Evolutionary conservation across 148 eudicot genomes (phyloP).

Genomic region (Oxyria digyna): DNA sequence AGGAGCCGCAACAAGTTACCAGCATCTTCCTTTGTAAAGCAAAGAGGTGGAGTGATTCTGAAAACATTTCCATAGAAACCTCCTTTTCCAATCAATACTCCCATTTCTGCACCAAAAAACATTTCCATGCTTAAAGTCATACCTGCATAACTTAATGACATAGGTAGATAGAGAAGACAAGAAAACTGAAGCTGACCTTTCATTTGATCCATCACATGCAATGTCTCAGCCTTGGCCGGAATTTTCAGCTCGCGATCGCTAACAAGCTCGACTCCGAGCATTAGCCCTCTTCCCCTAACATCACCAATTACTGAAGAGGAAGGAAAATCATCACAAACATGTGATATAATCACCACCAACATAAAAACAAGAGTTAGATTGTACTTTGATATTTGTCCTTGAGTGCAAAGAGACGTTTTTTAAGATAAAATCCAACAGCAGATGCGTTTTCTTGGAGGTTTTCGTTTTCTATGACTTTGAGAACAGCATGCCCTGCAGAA

Average conservation of each 20-base stretch:
- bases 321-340: neutral
- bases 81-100: conserved; percentile 88
- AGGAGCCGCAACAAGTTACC: conserved; percentile 38
- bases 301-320: conserved; percentile 64
- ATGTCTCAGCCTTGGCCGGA: conserved; percentile 77
- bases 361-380: neutral
- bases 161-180: neutral
- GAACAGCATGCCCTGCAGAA: conserved; percentile 78
- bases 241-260: conserved; percentile 66
- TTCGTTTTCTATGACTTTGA: conserved; percentile 73
- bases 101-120: conserved; percentile 38
- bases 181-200: conserved; percentile 30
- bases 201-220: conserved; percentile 86
- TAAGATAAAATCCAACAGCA: conserved; percentile 61
- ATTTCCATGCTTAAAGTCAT: no score
- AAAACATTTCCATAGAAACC: conserved; percentile 90
- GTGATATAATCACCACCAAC: neutral
- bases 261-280: conserved; percentile 89
- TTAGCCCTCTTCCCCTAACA: conserved; percentile 88
- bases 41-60: conserved; percentile 91
- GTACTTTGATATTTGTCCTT: conserved; percentile 38
- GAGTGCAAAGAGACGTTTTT: conserved; percentile 48
- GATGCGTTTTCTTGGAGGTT: conserved; percentile 78
- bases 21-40: conserved; percentile 89
- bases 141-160: no score